Conservation (phyloP, 2,329 filamentous ascomycete genomes). For the Hypoxylon sp. region DNA sequence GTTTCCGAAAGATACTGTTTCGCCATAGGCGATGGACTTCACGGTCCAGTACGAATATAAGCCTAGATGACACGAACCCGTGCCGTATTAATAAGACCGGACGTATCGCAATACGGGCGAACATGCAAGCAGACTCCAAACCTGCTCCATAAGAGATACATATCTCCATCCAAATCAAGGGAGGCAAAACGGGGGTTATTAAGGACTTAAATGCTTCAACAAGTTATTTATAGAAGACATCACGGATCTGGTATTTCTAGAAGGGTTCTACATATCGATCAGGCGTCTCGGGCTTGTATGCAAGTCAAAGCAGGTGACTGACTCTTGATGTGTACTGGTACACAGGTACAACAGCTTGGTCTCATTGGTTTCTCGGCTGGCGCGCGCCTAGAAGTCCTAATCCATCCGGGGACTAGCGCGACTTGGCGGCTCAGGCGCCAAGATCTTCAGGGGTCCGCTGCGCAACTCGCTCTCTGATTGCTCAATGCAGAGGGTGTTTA, state of each 20-base stretch:
- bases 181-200: background rate
- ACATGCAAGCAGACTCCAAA: background rate
- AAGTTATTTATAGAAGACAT: background rate
- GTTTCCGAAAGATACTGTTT: background rate
- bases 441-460: constrained; percentile 41
- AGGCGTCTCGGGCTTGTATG: background rate
- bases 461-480: constrained; percentile 18
- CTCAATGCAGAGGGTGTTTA: constrained; percentile 10
- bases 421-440: constrained; percentile 37
- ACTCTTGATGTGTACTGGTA: constrained; percentile 1
- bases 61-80: background rate
- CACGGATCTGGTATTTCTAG: constrained; percentile 1
- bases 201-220: background rate
- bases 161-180: background rate
- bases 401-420: constrained; percentile 20
- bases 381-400: constrained; percentile 36
- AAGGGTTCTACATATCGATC: constrained; percentile 11
- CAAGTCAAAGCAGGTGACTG: constrained; percentile 6
- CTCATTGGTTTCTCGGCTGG: constrained; percentile 25
- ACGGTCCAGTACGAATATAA: background rate
- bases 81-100: background rate
- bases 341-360: background rate
- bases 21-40: background rate
- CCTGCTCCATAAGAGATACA: background rate
- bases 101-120: background rate